Evolutionary conservation across 2,329 filamentous ascomycete genomes (phyloP), one percentile per base, ranked within the genome.

Genomic region (Colletotrichum spaethianum): DNA sequence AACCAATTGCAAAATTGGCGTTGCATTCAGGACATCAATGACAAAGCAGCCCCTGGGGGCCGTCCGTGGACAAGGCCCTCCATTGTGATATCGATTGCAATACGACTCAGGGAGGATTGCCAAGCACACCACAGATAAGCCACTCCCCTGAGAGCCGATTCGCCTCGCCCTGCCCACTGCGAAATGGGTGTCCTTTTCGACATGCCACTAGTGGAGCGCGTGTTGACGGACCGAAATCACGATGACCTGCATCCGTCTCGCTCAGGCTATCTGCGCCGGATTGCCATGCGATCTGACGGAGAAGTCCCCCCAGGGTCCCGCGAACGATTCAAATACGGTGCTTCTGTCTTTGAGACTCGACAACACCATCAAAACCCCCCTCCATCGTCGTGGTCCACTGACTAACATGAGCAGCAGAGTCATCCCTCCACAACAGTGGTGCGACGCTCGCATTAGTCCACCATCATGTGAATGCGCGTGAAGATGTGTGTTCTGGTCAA

Each of bases 381-480:
- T 46, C n/a, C 55, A 33, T 33, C 44, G 36, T 53, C 31, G 36
- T n/a, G 46, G 52, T 44, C 59, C 59, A 69, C 65, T 69, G 67
- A 48, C 23, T 73, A 23, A 62, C 61, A 60, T 62, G 52, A 52
- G 61, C 44, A 28, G 61, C 40, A 70, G 61, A 73, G 67, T 71
- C 67, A 57, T 56, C 67, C 67, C 65, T 73, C 48, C 61, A 73
- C 56, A 66, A 46, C 28, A 48, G 40, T 46, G 48, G 67, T 61
- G 60, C 63, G 56, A 67, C 67, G 38, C 48, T 66, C 73, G 71
- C 73, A 74, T 74, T 74, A 62, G 73, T 52, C 14, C 31, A 48
- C 20, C 63, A 72, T 74, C 73, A 73, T 74, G 73, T 74, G 73
- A 74, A 71, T 55, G 56, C 55, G 70, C 50, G 70, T 66, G 55